Evolutionary conservation across 371 early-diverging fungal genomes (phyloP).

Genomic region (Syncephalastrum contaminatum): DNA sequence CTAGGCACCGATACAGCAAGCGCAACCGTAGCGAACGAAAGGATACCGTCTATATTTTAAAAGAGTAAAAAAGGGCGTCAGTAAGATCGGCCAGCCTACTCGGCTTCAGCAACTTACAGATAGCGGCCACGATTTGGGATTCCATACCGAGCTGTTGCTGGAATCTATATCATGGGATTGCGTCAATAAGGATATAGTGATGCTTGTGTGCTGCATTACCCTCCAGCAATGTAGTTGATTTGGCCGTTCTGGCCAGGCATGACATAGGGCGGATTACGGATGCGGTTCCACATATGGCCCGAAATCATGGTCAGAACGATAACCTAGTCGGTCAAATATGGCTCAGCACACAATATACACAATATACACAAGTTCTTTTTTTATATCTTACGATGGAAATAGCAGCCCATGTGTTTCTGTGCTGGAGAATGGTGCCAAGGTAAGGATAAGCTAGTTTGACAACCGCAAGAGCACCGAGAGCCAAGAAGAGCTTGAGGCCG

Average conservation of each 20-base stretch:
- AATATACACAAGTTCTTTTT: neutral
- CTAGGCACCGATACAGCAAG: constrained; percentile 43
- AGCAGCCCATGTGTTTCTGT: constrained; percentile 63
- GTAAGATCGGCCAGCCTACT: constrained; percentile 1
- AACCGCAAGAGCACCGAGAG: constrained; percentile 36
- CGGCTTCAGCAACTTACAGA: constrained; percentile 61
- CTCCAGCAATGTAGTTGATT: constrained; percentile 62
- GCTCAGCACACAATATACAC: neutral
- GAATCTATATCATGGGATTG: constrained; percentile 48
- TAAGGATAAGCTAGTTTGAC: constrained; percentile 44
- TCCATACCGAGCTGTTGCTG: constrained; percentile 79
- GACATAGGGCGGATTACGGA: constrained; percentile 74
- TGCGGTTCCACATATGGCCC: constrained; percentile 91
- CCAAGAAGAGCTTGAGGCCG: constrained; percentile 42
- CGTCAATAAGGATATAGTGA: neutral
- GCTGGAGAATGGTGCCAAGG: constrained; percentile 49
- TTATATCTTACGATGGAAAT: constrained; percentile 40
- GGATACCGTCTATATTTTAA: constrained; percentile 61
- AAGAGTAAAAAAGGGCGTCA: constrained; percentile 1
- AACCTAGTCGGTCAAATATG: constrained; percentile 29
- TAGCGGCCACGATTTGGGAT: constrained; percentile 70
- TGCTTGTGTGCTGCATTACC: constrained; percentile 21
- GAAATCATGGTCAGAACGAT: constrained; percentile 74
- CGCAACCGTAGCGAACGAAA: constrained; percentile 49
- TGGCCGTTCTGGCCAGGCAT: constrained; percentile 58